Evolutionary conservation across 2,329 filamentous ascomycete genomes (phyloP).

Genomic region (Lecanoromycetidae sp.): DNA sequence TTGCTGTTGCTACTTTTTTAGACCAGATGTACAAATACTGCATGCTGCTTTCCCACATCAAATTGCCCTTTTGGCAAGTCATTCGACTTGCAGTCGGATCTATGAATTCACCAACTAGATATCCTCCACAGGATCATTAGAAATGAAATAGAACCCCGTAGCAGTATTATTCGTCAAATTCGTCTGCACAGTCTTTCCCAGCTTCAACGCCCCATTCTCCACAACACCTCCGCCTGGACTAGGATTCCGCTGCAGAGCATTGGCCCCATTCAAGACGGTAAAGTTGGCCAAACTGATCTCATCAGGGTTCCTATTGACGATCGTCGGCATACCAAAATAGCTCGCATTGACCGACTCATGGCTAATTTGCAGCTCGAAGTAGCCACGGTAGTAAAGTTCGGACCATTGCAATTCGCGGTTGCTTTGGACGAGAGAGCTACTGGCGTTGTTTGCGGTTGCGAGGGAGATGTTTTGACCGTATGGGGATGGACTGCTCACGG

Average conservation of each 20-base stretch:
- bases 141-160: slow-evolving; percentile 23
- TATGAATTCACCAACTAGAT: too few relatives aligned
- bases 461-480: slow-evolving; percentile 49
- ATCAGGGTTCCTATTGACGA: slow-evolving; percentile 47
- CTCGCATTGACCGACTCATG: slow-evolving; percentile 47
- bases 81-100: too few relatives aligned
- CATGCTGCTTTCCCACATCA: too few relatives aligned
- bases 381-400: slow-evolving; percentile 61
- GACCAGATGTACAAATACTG: too few relatives aligned
- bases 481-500: slow-evolving; percentile 47
- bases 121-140: slow-evolving; percentile 14
- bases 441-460: slow-evolving; percentile 37
- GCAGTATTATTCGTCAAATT: slow-evolving; percentile 27
- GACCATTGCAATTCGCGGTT: slow-evolving; percentile 61
- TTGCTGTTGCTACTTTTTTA: too few relatives aligned
- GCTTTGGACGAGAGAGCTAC: slow-evolving; percentile 33
- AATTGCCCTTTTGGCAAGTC: too few relatives aligned
- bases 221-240: slow-evolving; percentile 36
- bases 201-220: slow-evolving; percentile 29
- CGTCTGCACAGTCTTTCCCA: slow-evolving; percentile 24
- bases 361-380: slow-evolving; percentile 52
- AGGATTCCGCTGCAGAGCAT: slow-evolving; percentile 40
- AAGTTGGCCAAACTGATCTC: slow-evolving; percentile 60
- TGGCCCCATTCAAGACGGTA: slow-evolving; percentile 51
- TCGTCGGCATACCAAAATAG: slow-evolving; percentile 53